Evolutionary conservation across 129 eudicot genomes (phyloP).

Genomic region (Apium graveolens): DNA sequence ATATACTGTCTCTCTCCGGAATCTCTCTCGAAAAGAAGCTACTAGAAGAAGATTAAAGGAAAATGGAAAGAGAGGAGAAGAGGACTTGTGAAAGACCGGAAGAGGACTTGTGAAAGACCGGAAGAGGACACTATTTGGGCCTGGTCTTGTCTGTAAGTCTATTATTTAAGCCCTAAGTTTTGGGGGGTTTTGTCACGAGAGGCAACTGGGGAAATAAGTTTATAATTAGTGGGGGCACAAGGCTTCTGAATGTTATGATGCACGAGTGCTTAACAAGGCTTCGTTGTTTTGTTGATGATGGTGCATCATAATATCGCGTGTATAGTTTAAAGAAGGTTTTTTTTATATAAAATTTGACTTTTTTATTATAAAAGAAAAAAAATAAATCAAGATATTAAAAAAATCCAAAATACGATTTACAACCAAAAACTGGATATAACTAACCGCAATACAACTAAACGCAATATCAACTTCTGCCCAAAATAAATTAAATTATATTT

Average conservation of each 20-base stretch:
- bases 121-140: not conserved
- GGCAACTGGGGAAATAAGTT: not conserved
- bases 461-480: too few species aligned
- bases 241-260: not conserved
- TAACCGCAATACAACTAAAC: too few species aligned
- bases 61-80: not conserved
- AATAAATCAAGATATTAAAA: too few species aligned
- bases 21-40: not conserved
- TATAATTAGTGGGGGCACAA: not conserved
- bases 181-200: not conserved
- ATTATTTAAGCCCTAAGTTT: not conserved
- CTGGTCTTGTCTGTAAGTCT: not conserved
- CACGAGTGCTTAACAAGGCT: not conserved
- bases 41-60: not conserved
- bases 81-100: not conserved
- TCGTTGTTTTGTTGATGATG: not conserved
- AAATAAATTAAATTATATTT: too few species aligned
- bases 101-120: not conserved
- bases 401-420: too few species aligned
- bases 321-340: too few species aligned
- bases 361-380: too few species aligned
- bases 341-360: too few species aligned
- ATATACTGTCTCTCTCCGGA: not conserved
- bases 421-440: too few species aligned
- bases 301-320: too few species aligned